These are phyloP conservation scores for Dendrobium officinale DNA, from an alignment of 106 monocot species.

Conservation along the genomic window DNA sequence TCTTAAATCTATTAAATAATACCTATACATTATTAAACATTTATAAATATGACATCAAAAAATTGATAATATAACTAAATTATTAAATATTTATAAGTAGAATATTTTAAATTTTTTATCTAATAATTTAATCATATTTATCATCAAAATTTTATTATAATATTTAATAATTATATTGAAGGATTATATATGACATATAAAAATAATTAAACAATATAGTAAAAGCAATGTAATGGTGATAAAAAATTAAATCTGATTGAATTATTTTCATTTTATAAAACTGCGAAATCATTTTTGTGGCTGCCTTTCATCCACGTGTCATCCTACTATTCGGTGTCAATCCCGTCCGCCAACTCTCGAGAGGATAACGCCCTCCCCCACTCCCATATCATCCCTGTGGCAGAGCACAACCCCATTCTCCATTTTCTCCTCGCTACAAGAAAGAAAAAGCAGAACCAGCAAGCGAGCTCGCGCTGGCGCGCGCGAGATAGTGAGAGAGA, in stretches of 20 bases:
- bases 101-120: background rate
- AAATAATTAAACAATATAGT: too few relatives aligned
- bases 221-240: too few relatives aligned
- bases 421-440: background rate
- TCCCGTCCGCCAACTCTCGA: background rate
- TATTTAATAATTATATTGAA: too few relatives aligned
- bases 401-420: background rate
- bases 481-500: background rate
- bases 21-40: too few relatives aligned
- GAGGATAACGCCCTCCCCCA: background rate
- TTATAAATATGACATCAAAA: too few relatives aligned
- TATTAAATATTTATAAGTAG: background rate
- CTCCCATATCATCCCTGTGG: background rate
- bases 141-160: too few relatives aligned
- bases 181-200: too few relatives aligned
- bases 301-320: background rate
- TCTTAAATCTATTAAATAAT: too few relatives aligned
- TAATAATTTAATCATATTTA: too few relatives aligned
- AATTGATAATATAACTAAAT: background rate
- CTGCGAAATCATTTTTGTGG: background rate
- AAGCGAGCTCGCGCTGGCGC: background rate
- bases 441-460: background rate
- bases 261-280: background rate
- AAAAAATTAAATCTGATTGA: background rate
- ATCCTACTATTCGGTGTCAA: background rate